A percentile compares a stretch with the other conserved stretches of the same genome.
These are phyloP conservation scores for Patellaria atrata DNA, from an alignment of 495 filamentous ascomycete genomes.

Conservation along the genomic window DNA sequence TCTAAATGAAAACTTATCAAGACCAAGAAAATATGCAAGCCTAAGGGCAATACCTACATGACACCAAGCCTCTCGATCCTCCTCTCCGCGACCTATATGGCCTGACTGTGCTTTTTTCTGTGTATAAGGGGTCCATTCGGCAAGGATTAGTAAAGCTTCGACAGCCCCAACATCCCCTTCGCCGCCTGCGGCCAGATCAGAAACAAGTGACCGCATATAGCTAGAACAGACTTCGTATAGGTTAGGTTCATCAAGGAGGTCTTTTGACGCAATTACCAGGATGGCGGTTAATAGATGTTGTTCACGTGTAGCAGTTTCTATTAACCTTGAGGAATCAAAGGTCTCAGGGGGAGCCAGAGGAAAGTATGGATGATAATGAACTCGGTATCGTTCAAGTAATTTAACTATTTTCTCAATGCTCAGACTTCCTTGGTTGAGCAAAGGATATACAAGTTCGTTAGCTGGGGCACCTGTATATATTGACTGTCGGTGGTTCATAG, in stretches of 20 bases:
- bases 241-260: slow-evolving; percentile 39
- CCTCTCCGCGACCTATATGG: slow-evolving; percentile 46
- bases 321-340: slow-evolving; percentile 35
- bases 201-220: slow-evolving; percentile 49
- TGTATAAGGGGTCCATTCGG: slow-evolving; percentile 49
- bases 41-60: slow-evolving; percentile 49
- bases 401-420: slow-evolving; percentile 35
- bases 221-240: slow-evolving; percentile 46
- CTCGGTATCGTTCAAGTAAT: slow-evolving; percentile 37
- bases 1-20: slow-evolving; percentile 45
- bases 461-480: slow-evolving; percentile 6
- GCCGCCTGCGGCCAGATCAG: slow-evolving; percentile 42
- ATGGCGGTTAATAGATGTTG: slow-evolving; percentile 48
- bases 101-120: slow-evolving; percentile 32
- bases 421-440: slow-evolving; percentile 37
- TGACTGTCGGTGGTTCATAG: slow-evolving; percentile 4
- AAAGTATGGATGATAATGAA: slow-evolving; percentile 48
- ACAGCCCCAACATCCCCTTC: slow-evolving; percentile 49
- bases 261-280: slow-evolving; percentile 47
- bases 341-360: slow-evolving; percentile 42
- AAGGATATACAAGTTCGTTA: slow-evolving; percentile 35
- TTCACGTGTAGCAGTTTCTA: slow-evolving; percentile 35
- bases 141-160: slow-evolving; percentile 47
- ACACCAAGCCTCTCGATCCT: slow-evolving; percentile 56
- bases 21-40: slow-evolving; percentile 47